Evolutionary conservation across 2,329 filamentous ascomycete genomes (phyloP), one percentile per base, ranked within the genome.

Genomic region (Endoconidiophora polonica): DNA sequence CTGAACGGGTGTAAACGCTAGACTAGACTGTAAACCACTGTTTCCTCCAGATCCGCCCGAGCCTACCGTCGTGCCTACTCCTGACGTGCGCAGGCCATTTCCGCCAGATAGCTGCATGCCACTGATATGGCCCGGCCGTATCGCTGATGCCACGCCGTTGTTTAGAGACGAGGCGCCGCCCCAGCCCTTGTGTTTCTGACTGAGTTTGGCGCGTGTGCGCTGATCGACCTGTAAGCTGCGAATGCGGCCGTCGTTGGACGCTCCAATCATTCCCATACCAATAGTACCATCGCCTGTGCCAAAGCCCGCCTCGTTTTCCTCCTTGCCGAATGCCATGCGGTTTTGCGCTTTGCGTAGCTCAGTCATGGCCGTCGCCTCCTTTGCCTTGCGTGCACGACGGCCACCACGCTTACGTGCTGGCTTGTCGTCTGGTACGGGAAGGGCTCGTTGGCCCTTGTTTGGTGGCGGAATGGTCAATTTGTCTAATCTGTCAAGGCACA

Each of bases 311-410:
- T 98, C 91, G 58, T 79, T 81, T 65, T 98, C 91, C 64, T 96
- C 90, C 62, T 94, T 91, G 52, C 88, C 88, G 60, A 98, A 98
- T 0, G 81, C 86, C 76, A 98, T 82, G 49, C 91, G 78, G 67
- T 98, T 98, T 66, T 96, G 91, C 3, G 87, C 87, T 64, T 96
- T 95, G 56, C 88, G 81, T 26, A 98, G 70, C 50, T 98, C 91
- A 0, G 91, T 98, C 86, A 95, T 94, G 54, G 91, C 90, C 5
- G 86, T 86, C 3, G 90, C 88, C 65, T 94, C 91, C 73, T 98
- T 98, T 54, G 90, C 90, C 65, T 94, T 94, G 52, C 91, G 73
- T 10, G 88, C 91, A 56, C 87, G 74, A 50, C 90, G 74, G 47
- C 91, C 91, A 63, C 91, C 91, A 56, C 91, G 83, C 64, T 98